Percentiles rank a stretch among this genome's conserved stretches.
These are phyloP conservation scores for Geotrichum phurueaensis DNA, from an alignment of 1,139 yeast genomes.

Conservation along the genomic window DNA sequence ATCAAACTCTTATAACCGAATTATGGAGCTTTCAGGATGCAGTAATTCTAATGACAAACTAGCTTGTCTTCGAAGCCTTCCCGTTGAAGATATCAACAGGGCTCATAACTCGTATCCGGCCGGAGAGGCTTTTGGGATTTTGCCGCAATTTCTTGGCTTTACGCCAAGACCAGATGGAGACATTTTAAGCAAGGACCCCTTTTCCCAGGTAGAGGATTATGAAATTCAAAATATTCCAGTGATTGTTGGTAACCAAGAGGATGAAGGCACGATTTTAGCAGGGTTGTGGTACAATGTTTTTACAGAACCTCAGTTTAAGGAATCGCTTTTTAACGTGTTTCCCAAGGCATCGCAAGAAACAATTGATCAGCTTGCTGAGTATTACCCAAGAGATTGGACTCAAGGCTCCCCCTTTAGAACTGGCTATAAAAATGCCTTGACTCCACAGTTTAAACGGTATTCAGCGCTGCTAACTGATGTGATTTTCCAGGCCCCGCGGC, in stretches of 20 bases:
- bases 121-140: background rate
- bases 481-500: slow-evolving; percentile 22
- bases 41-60: slow-evolving; percentile 10
- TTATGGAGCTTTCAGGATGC: slow-evolving; percentile 20
- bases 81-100: slow-evolving; percentile 4
- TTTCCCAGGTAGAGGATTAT: slow-evolving; percentile 11
- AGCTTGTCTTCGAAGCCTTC: slow-evolving; percentile 19
- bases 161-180: slow-evolving; percentile 23
- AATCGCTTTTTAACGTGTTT: slow-evolving; percentile 4
- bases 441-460: slow-evolving; percentile 22
- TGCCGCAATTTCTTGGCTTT: slow-evolving; percentile 17
- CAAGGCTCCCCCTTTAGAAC: slow-evolving; percentile 25
- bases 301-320: background rate
- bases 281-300: slow-evolving; percentile 11
- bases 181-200: slow-evolving; percentile 14
- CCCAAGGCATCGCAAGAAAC: background rate
- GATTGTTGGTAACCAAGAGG: slow-evolving; percentile 24
- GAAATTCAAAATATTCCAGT: slow-evolving; percentile 18
- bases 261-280: slow-evolving; percentile 25
- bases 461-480: slow-evolving; percentile 22
- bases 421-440: slow-evolving; percentile 15
- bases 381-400: slow-evolving; percentile 20
- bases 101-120: background rate
- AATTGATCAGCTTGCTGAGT: background rate
- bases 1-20: slow-evolving; percentile 12